Percentiles rank a stretch among this genome's conserved stretches.
phyloP scores from a whole-genome alignment of 148 eudicot genomes.

The Cornus kousa region DNA sequence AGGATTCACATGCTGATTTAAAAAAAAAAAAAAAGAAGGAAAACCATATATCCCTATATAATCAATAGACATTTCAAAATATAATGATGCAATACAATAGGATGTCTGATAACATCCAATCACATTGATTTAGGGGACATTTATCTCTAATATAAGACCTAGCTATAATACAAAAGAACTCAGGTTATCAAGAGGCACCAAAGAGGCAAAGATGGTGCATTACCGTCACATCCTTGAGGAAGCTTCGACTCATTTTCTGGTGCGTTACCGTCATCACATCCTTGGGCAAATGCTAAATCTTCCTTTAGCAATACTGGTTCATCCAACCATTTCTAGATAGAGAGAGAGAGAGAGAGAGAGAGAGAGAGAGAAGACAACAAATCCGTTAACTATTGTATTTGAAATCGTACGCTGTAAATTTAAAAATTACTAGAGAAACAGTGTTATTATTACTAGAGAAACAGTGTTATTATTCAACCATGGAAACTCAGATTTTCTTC shows the following conservation, averaged over 20 bases:
- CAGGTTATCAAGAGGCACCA: too few species aligned
- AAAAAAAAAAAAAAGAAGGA: not conserved
- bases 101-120: not conserved
- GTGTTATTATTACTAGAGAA: not conserved
- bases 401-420: not conserved
- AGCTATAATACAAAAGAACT: too few species aligned
- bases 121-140: not conserved
- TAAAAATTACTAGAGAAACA: not conserved
- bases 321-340: slow-evolving; percentile 12
- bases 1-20: not conserved
- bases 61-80: not conserved
- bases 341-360: too few species aligned
- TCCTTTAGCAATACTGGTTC: slow-evolving; percentile 25
- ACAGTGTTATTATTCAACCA: not conserved
- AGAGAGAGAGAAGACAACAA: not conserved
- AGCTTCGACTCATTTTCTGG: slow-evolving; percentile 7
- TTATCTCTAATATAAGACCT: too few species aligned
- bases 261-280: slow-evolving; percentile 16
- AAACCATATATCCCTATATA: not conserved
- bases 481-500: not conserved
- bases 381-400: not conserved
- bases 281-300: slow-evolving; percentile 16
- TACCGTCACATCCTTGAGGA: slow-evolving; percentile 15
- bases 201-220: too few species aligned
- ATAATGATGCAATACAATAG: not conserved